These are phyloP conservation scores for Mycothermus thermophilus DNA, from an alignment of 495 filamentous ascomycete species.

Conservation along the genomic window DNA sequence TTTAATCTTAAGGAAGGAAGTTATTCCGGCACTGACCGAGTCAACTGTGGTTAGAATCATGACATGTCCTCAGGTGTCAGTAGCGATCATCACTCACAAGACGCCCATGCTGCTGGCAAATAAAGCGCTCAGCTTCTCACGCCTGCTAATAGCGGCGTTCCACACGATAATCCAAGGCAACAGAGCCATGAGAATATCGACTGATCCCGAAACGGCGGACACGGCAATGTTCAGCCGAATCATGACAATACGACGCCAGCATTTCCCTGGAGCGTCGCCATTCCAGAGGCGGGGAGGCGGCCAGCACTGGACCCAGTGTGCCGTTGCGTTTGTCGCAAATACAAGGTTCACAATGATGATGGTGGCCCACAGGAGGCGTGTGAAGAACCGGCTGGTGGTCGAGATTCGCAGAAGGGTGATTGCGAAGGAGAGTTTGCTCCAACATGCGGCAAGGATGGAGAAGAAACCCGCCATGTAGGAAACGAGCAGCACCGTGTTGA, in stretches of 20 bases:
- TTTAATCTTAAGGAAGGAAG: constrained; percentile 6
- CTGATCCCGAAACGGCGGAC: constrained; percentile 14
- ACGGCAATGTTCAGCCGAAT: constrained; percentile 9
- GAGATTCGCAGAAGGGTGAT: constrained; percentile 17
- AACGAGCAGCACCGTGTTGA: constrained; percentile 4
- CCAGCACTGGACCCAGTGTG: constrained; percentile 17
- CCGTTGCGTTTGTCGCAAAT: constrained; percentile 8
- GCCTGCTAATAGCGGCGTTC: constrained; percentile 11
- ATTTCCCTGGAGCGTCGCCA: background rate
- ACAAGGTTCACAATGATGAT: constrained; percentile 16
- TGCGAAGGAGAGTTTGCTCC: constrained; percentile 21
- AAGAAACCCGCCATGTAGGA: constrained; percentile 11
- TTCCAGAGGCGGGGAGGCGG: constrained; percentile 16
- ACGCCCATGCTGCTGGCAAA: constrained; percentile 22
- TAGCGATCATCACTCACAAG: no score
- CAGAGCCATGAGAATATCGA: constrained; percentile 19
- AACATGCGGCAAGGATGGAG: constrained; percentile 11
- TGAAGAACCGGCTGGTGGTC: constrained; percentile 4
- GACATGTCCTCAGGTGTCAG: no score
- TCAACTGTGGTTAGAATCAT: no score
- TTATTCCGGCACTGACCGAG: constrained; percentile 6
- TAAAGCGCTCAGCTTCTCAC: constrained; percentile 19
- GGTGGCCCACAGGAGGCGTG: constrained; percentile 13
- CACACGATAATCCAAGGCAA: constrained; percentile 22
- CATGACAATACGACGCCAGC: background rate